phyloP scores from a whole-genome alignment of 176 grass and related monocot genomes.

The Ampelocalamus luodianensis region DNA sequence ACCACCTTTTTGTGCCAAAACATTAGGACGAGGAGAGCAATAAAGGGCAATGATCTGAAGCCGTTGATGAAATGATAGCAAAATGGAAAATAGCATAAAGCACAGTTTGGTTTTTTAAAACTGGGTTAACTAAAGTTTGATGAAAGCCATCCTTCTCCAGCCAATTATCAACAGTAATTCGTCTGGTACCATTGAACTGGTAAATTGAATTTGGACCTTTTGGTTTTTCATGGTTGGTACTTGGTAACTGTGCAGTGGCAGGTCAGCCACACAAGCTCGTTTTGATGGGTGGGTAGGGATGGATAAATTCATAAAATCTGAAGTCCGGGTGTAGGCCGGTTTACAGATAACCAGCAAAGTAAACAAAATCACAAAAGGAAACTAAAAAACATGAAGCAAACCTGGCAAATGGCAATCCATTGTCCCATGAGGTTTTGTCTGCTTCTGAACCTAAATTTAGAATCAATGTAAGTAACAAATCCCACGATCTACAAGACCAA shows the following conservation, averaged over 20 bases:
- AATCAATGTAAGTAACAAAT: constrained; percentile 42
- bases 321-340: background rate
- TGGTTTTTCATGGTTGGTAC: constrained; percentile 7
- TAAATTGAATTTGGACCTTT: constrained; percentile 1
- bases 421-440: constrained; percentile 69
- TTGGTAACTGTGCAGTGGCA: constrained; percentile 16
- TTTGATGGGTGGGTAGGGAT: background rate
- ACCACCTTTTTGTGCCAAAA: too few species aligned
- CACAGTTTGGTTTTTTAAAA: background rate
- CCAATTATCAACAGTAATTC: background rate
- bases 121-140: background rate
- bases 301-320: background rate
- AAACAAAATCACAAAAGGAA: constrained; percentile 14
- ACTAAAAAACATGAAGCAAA: constrained; percentile 45
- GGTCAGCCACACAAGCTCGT: background rate
- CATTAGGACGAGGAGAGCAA: too few species aligned
- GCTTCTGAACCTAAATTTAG: constrained; percentile 61
- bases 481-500: constrained; percentile 25
- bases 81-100: constrained; percentile 6
- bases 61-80: background rate
- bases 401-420: constrained; percentile 81
- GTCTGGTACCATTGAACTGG: background rate
- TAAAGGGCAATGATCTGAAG: too few species aligned
- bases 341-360: constrained; percentile 30
- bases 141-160: background rate